Base-by-base conservation (phyloP, 2,329 filamentous ascomycete genomes). In the Aspergillus sp. region DNA sequence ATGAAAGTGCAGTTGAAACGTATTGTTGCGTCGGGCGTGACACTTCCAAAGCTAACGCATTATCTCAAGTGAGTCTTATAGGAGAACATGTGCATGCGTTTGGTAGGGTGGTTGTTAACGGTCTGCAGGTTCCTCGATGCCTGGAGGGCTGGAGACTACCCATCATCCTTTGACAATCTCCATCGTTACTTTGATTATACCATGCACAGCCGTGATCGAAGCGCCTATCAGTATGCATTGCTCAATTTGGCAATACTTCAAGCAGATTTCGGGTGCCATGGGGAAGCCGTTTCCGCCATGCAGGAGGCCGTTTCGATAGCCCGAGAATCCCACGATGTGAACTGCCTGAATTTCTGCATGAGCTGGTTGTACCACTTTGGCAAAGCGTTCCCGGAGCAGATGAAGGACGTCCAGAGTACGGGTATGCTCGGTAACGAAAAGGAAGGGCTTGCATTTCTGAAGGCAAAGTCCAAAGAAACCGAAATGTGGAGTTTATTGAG, bases 171-270 rank as follows among this genome's bases (percentile, higher is more conserved):
- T 62, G 91, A 98, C 59, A 84, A 84, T 55, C 75, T 98, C 19
- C 90, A 97, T 65, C 83, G 88, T 44, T 98, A 96, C 66, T 98
- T 96, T 59, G 93, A 98, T 65, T 96, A 95, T 66, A 93, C 90
- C 1, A 89, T 94, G 81, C 86, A 93, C 58, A 86, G 82, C 55
- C 75, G 82, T 50, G 86, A 94, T 58, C 83, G 86, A 27, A 79
- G 86, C 4, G 90, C 90, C 58, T 97, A 98, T 60, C 93, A 97
- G 62, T 95, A 96, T 62, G 93, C 93, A 0, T 72, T 97, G 9
- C 82, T 98, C 61, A 96, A 96, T 61, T 78, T 96, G 48, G 91
- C 90, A 3, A 88, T 96, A 32, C 77, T 97, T 4, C 91, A 98
- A 61, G 88, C 90, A 10, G 93, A 97, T 64, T 97, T 97, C 71